Evolutionary conservation across 1,139 yeast species (phyloP), one percentile per base, ranked within the genome.

Genomic region (Starmera stellimalicola): DNA sequence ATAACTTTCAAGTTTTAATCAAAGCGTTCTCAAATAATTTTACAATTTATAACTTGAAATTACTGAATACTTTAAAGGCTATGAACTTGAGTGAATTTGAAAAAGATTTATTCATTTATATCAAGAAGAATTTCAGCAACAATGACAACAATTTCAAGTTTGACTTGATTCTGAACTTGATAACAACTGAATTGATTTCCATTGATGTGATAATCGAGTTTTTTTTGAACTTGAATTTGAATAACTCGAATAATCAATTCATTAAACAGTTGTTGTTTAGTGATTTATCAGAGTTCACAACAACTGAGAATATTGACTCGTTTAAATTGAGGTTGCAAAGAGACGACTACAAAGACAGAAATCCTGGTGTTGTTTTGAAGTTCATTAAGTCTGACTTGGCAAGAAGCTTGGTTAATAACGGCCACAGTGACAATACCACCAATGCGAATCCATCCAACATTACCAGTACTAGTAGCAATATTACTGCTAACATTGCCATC

Each of bases 131-230:
- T 2, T 48, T 41, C 32, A 34, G 39, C 11, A 46, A 40, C 28
- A 39, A 49, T n/a, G 38, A 40, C 3, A 48, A 40, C 10, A 37
- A 52, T 2, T 49, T 55, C 35, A 44, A 50, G 16, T 41, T 45
- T 29, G 47, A 57, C 7, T 45, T 57, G 10, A 38, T 56, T 7
- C 44, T 54, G 22, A 48, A 47, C 22, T 38, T 65, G 28, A 43
- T 67, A 2, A 39, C 57, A n/a, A 57, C 62, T 35, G 64, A 59
- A 16, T 52, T 67, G 29, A 39, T 63, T 3, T 42, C 51, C 2
- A 34, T 67, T 7, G 52, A 56, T 17, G 45, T 54, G 5, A 42
- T 63, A 3, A 54, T 58, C 6, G 61, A 59, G 20, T 37, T 51
- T 37, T 41, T 63, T 44, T 34, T 49, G 44, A 33, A 42, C 9